Evolutionary conservation across 768 basidiomycete species (phyloP).

Genomic region (Dacryopinax primogenitus): DNA sequence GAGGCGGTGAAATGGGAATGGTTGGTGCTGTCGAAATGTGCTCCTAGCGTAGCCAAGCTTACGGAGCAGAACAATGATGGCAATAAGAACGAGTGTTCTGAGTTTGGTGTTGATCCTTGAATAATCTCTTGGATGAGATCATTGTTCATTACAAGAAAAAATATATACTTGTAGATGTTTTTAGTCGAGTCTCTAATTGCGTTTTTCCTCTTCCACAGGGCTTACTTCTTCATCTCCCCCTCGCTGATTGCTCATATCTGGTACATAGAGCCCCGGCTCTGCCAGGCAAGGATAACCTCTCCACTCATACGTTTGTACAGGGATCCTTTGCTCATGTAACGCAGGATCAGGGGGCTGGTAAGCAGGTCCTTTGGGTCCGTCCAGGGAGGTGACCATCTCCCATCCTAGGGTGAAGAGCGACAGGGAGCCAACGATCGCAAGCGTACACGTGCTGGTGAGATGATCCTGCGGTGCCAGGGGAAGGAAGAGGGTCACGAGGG

Average conservation of each 20-base stretch:
- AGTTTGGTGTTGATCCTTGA: too few species aligned
- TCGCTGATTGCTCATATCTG: background rate
- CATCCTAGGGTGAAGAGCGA: background rate
- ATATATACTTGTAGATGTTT: too few species aligned
- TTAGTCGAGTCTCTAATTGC: background rate
- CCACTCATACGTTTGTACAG: background rate
- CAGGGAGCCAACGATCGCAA: background rate
- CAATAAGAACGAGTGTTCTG: too few species aligned
- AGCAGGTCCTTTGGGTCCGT: background rate
- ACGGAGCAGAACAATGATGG: too few species aligned
- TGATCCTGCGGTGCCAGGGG: background rate
- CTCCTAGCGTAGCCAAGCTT: too few species aligned
- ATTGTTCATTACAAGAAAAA: too few species aligned
- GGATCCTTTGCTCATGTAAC: background rate
- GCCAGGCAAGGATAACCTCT: background rate
- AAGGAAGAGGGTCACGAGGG: background rate
- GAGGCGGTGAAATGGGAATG: too few species aligned
- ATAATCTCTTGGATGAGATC: too few species aligned
- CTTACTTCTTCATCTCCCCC: background rate
- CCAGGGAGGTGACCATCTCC: constrained; percentile 1
- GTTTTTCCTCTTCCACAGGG: background rate
- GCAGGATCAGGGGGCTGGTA: too few species aligned
- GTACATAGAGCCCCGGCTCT: background rate
- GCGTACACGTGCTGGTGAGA: background rate
- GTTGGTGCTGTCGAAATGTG: too few species aligned